Conservation (phyloP, 116 monocot species). For the Dioscorea cayenensis region DNA sequence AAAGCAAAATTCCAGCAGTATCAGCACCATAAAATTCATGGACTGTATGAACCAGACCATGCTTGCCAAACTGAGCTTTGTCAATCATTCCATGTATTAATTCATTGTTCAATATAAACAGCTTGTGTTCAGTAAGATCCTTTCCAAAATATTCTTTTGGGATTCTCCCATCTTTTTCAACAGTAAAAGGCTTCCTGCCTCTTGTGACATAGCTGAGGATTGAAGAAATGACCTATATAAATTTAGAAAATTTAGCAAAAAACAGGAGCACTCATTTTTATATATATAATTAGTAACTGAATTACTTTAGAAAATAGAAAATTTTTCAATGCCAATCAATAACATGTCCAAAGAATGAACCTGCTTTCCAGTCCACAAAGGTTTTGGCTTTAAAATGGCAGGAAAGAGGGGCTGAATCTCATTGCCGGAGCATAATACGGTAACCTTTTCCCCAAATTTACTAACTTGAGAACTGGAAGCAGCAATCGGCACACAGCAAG, state of each 20-base stretch:
- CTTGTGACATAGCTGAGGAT: constrained; percentile 66
- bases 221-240: constrained; percentile 72
- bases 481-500: constrained; percentile 42
- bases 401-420: constrained; percentile 55
- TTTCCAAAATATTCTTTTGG: constrained; percentile 64
- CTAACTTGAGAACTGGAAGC: constrained; percentile 15
- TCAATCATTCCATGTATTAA: constrained; percentile 91
- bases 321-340: not conserved
- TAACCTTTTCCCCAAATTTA: constrained; percentile 38
- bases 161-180: constrained; percentile 60
- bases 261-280: no score
- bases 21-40: constrained; percentile 95
- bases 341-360: constrained; percentile 17
- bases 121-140: constrained; percentile 28
- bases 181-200: constrained; percentile 59
- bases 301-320: not conserved
- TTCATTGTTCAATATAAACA: constrained; percentile 73
- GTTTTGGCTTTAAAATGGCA: constrained; percentile 80
- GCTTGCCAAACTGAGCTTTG: constrained; percentile 92
- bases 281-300: no score
- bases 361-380: constrained; percentile 98
- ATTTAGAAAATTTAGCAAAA: no score
- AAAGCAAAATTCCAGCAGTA: constrained; percentile 67
- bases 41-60: constrained; percentile 89
- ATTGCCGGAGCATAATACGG: constrained; percentile 17